Percentiles rank a stretch among this genome's conserved stretches.
phyloP scores from a whole-genome alignment of 805 yeast genomes.

The Lachancea mirantina region DNA sequence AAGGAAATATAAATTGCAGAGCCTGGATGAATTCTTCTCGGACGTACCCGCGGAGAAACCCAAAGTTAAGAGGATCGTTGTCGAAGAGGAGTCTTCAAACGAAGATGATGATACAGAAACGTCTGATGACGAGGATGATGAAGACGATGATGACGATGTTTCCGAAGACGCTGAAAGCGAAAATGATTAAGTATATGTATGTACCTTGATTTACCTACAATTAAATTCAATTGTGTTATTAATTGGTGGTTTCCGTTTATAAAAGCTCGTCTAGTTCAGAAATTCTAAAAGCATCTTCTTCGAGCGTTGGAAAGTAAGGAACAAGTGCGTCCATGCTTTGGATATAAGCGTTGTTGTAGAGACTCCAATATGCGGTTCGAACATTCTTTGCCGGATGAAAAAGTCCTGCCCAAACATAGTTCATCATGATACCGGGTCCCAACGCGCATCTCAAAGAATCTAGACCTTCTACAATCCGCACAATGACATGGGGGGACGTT shows the following conservation, averaged over 20 bases:
- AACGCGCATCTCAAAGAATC: constrained; percentile 63
- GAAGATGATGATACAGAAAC: constrained; percentile 24
- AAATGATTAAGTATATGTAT: not conserved
- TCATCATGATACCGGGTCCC: constrained; percentile 69
- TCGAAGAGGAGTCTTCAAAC: constrained; percentile 27
- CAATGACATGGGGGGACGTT: constrained; percentile 91
- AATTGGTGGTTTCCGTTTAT: not conserved
- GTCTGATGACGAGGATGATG: constrained; percentile 7
- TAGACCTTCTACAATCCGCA: constrained; percentile 71
- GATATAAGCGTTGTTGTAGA: constrained; percentile 70
- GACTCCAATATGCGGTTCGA: constrained; percentile 75
- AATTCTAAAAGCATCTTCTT: not conserved
- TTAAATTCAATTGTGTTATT: not conserved
- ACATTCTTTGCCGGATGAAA: constrained; percentile 93
- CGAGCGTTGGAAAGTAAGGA: constrained; percentile 64
- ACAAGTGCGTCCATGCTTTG: constrained; percentile 69
- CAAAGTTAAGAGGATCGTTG: constrained; percentile 23
- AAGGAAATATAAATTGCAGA: constrained; percentile 54
- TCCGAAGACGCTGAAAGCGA: constrained; percentile 3
- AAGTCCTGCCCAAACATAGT: constrained; percentile 79
- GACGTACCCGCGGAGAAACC: constrained; percentile 31
- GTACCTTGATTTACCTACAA: not conserved
- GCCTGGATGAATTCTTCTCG: constrained; percentile 80
- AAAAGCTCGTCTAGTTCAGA: constrained; percentile 3
- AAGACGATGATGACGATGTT: not conserved